Evolutionary conservation across 257 asterid species (phyloP), one percentile per base, ranked within the genome.

Genomic region (Catharanthus roseus): DNA sequence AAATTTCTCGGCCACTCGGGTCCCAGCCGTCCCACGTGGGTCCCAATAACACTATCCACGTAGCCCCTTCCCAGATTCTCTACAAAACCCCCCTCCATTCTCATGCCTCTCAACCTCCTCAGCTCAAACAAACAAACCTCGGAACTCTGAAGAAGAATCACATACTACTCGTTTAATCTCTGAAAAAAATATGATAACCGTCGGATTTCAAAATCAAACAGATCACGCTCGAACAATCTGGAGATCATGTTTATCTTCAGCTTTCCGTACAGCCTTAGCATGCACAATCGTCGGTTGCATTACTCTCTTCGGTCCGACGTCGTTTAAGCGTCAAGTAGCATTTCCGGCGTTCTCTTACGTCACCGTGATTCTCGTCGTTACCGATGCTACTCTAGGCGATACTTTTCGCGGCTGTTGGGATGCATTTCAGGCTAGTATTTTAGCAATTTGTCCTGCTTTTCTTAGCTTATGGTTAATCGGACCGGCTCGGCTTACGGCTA

Each of bases 321-420:
- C 71, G 10, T 18, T 92, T 28, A 79, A 11, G 41, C 78, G 73
- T 0, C 88, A 87, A 13, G 72, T 87, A 0, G 78, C 91, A 0
- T 80, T 87, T 29, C 96, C 98, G 0, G 95, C 96, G 0, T 90
- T 90, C 51, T 88, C 97, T 0, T 92, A 87, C 77, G 96, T 90
- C 38, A 88, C 96, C 0, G 92, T 84, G 0, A 86, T 90, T 10
- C 84, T 92, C 0, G 72, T 92, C 0, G 80, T 85, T 44, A 85
- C 93, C 0, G 95, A 87, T 10, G 91, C 95, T 28, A 82, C 96
- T 0, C 53, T 92, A 7, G 98, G 96, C 19, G 96, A 92, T 85
- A 54, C 91, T 0, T 29, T 92, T 1, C 88, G 82, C 0, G 83
- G 96, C 24, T 88, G 97, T 70, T 85, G 96, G 93, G 77, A 72